Evolutionary conservation across 768 basidiomycete species (phyloP).

Genomic region (Pleurotus platypus): DNA sequence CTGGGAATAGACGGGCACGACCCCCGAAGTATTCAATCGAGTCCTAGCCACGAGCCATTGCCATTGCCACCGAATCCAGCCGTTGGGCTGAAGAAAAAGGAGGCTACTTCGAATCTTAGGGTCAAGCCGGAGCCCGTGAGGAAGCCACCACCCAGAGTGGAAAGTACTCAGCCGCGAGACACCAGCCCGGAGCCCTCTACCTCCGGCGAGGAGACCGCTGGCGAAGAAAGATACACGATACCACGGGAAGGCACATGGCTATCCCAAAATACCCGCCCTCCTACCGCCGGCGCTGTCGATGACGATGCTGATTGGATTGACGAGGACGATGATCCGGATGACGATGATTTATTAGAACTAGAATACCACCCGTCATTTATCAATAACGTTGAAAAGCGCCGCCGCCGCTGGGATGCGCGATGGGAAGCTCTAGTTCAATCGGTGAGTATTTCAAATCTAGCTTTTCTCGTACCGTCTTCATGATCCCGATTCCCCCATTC

Average conservation of each 20-base stretch:
- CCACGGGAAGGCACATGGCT: constrained; percentile 36
- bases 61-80: constrained; percentile 45
- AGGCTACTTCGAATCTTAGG: constrained; percentile 32
- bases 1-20: constrained; percentile 36
- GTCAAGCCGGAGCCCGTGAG: constrained; percentile 25
- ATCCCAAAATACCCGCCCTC: constrained; percentile 18
- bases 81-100: constrained; percentile 44
- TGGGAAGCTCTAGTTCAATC: constrained; percentile 77
- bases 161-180: constrained; percentile 80
- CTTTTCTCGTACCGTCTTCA: not conserved
- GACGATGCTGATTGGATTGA: constrained; percentile 67
- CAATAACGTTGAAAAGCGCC: constrained; percentile 60
- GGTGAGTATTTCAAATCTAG: constrained; percentile 34
- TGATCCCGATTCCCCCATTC: not conserved
- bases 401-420: constrained; percentile 68
- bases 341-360: constrained; percentile 67
- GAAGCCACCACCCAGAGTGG: constrained; percentile 73
- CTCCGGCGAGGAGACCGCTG: constrained; percentile 77
- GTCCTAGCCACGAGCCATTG: constrained; percentile 68
- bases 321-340: constrained; percentile 67
- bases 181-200: constrained; percentile 76
- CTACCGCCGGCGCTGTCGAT: constrained; percentile 19
- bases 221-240: constrained; percentile 46
- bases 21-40: constrained; percentile 63
- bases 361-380: constrained; percentile 76